Conservation (phyloP, 768 basidiomycete species). For the Tricholoma furcatifolium region DNA sequence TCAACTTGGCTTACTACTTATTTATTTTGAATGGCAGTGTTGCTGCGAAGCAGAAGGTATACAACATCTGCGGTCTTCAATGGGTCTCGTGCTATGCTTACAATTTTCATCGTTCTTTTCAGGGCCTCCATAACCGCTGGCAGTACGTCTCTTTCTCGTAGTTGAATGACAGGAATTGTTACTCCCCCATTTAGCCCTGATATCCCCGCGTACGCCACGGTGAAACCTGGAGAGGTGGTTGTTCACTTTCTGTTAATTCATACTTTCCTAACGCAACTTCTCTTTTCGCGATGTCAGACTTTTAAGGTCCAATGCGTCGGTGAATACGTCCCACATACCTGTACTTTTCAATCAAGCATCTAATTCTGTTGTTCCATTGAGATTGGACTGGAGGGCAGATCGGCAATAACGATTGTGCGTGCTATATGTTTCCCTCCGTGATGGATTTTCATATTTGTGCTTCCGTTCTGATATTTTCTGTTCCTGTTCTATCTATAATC, state of each 20-base stretch:
- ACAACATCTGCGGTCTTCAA: conserved; percentile 2
- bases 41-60: conserved; percentile 61
- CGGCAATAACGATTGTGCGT: conserved; percentile 69
- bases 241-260: background rate
- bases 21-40: conserved; percentile 24
- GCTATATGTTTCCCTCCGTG: background rate
- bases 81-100: too few relatives aligned
- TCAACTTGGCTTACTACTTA: too few relatives aligned
- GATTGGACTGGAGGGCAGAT: conserved; percentile 83
- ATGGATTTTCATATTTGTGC: background rate
- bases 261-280: background rate
- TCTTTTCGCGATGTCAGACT: conserved; percentile 33
- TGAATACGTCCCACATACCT: conserved; percentile 23
- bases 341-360: background rate
- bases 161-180: too few relatives aligned
- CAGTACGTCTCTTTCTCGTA: conserved; percentile 46
- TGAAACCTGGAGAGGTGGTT: conserved; percentile 58
- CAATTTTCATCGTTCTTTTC: background rate
- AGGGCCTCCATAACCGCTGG: conserved; percentile 75
- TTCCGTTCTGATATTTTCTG: background rate
- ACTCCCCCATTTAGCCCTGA: too few relatives aligned
- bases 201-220: conserved; percentile 59
- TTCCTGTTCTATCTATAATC: background rate
- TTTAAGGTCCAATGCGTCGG: conserved; percentile 74
- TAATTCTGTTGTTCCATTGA: conserved; percentile 17